Percentiles rank a stretch among this genome's conserved stretches.
Evolutionary conservation across 371 early-diverging fungal species (phyloP).

Genomic region (Sporodiniella umbellata): DNA sequence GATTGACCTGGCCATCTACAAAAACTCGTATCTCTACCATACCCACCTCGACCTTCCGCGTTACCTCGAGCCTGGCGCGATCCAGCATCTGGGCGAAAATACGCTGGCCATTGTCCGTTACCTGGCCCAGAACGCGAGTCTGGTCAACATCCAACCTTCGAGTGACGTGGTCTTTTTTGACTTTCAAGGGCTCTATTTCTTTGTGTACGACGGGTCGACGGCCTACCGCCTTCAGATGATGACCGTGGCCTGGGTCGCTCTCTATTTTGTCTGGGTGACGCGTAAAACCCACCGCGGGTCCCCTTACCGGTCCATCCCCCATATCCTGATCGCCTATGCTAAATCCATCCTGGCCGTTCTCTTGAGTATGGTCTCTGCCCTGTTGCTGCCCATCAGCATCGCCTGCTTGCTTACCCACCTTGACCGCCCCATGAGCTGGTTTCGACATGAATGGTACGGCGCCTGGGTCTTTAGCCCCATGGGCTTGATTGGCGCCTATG

Average conservation of each 20-base stretch:
- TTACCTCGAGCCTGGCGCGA: conserved; percentile 57
- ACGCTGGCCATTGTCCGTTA: conserved; percentile 55
- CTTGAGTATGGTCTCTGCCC: conserved; percentile 39
- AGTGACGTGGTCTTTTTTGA: conserved; percentile 66
- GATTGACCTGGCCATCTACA: conserved; percentile 74
- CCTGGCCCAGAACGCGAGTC: conserved; percentile 49
- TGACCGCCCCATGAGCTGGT: conserved; percentile 66
- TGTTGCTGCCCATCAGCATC: conserved; percentile 41
- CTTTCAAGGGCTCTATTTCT: conserved; percentile 56
- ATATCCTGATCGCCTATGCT: conserved; percentile 27
- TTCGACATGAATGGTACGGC: conserved; percentile 59
- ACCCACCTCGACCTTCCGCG: conserved; percentile 66
- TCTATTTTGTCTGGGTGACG: conserved; percentile 32
- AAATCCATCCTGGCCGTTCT: conserved; percentile 35
- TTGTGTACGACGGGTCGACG: conserved; percentile 58
- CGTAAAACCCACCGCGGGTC: conserved; percentile 26
- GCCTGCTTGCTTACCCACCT: conserved; percentile 40
- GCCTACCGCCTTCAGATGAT: conserved; percentile 49
- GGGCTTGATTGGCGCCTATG: conserved; percentile 44
- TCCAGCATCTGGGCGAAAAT: conserved; percentile 76
- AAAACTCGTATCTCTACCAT: conserved; percentile 71
- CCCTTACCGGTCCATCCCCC: conserved; percentile 33
- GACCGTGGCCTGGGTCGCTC: conserved; percentile 18
- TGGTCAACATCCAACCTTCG: conserved; percentile 47
- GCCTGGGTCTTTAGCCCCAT: conserved; percentile 53